Base-by-base conservation (phyloP, 83 land plant species). In the Picea abies region DNA sequence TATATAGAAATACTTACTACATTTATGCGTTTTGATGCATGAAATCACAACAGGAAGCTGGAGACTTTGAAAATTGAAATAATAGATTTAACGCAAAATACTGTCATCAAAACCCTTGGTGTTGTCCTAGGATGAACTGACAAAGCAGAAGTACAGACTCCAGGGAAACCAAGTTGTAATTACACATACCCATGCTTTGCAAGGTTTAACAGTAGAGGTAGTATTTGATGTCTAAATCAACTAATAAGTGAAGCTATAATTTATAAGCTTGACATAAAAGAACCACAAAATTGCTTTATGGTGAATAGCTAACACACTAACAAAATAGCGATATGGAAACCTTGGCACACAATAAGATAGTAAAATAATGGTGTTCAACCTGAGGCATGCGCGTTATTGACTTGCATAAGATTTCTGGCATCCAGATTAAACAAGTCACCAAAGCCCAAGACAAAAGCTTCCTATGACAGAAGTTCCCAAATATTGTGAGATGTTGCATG, bases 401-500 rank as follows among this genome's bases (percentile, higher is more conserved):
- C 79, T 95, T 93, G 62, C 87, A 56, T 19, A 89, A 22, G 83
- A 93, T 79, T 86, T 95, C 98, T 41, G 98, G 98, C n/a, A 92
- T 78, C 78, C 91, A 87, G 82, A 95, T 89, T 17, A 95, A 9
- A 76, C 98, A 95, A 49, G 96, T 95, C 80, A 95, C 79, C 98
- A 96, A 95, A 71, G 98, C 98, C 98, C 98, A 95, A 20, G 96
- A 95, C n/a, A 95, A 84, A 81, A 95, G 96, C 84, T 92, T 95
- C 98, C 98, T 95, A 82, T 35, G 61, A 16, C 25, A 47, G 5
- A 64, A 83, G 41, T 60, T 64, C 25, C 9, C 52, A 60, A 5
- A 76, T 10, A 10, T 29, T 29, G 39, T 52, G 58, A 64, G 61
- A 26, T 80, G 67, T 25, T 9, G 29, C 67, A 23, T 56, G 68